Base-by-base conservation (phyloP, 2,329 filamentous ascomycete species). In the Arthrinium puccinioides region DNA sequence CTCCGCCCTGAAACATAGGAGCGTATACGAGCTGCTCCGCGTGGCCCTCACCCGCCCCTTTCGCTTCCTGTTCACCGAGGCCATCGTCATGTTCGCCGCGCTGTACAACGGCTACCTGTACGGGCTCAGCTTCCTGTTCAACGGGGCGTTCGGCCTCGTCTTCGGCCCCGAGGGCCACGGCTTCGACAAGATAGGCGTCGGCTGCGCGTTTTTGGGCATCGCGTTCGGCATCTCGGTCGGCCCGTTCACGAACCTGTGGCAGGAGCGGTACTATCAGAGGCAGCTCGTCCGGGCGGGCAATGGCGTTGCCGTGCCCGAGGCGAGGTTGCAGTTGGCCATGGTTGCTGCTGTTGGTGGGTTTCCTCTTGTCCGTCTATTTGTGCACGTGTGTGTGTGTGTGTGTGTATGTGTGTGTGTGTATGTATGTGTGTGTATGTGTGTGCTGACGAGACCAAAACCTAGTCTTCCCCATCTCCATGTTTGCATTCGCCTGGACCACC, bases 71-170 rank as follows among this genome's bases (percentile, higher is more conserved):
- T 57, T 55, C 10, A 61, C 63, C 2, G 67, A 70, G 44, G 62
- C 65, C 24, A 70, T 71, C 29, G 62, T 69, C 21, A 58, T 66
- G 13, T 67, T 67, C 24, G 60, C 57, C n/a, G 66, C 67, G 3
- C 45, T 67, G 1, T 70, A 69, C 46, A 70, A 70, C 32, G 67
- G 64, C 4, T 69, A 67, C 40, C 51, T 70, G 3, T 70, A 70
- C 34, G 67, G 67, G 2, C 40, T 70, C 8, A 67, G 63, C 1
- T 72, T 71, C 37, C 53, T 70, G 0, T 70, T 70, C 53, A 70
- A 70, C 38, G 63, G 61, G 4, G 67, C 66, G 1, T 72, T 72
- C 38, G 55, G 60, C 15, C 56, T 72, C 15, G 69, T 72, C 0
- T 72, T 72, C 38, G 64, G 67, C 2, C 48, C 56, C 7, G 46